A percentile compares a stretch with the other conserved stretches of the same genome.
Conservation (phyloP, 148 eudicot species). For the Nyssa sinensis region DNA sequence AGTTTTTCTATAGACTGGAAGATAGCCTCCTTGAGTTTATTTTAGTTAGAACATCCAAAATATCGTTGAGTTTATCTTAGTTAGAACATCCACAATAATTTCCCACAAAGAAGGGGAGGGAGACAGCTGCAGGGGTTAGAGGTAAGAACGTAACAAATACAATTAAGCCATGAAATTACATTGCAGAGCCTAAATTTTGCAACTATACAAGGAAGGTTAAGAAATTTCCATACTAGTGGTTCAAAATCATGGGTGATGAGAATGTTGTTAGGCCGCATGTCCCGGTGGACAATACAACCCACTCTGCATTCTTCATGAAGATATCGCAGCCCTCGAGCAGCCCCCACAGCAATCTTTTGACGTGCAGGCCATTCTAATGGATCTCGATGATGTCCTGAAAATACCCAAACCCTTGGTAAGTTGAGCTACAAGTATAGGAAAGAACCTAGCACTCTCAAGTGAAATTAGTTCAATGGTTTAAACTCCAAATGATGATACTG, state of each 20-base stretch:
- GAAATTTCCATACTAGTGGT: slow-evolving; percentile 31
- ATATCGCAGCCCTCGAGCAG: slow-evolving; percentile 49
- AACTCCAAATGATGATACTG: slow-evolving; percentile 5
- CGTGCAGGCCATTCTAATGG: slow-evolving; percentile 43
- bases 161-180: neutral
- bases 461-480: neutral
- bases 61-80: no score
- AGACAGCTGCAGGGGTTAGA: no score
- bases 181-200: neutral
- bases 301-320: slow-evolving; percentile 56
- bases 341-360: slow-evolving; percentile 41
- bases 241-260: slow-evolving; percentile 53
- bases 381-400: slow-evolving; percentile 25
- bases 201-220: neutral
- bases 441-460: neutral
- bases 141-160: no score
- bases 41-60: neutral
- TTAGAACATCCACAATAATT: neutral
- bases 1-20: neutral
- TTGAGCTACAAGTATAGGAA: neutral
- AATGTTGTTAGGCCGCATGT: slow-evolving; percentile 52
- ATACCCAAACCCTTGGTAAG: neutral
- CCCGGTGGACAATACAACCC: slow-evolving; percentile 48
- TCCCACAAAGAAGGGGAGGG: neutral
- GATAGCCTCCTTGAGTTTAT: neutral